Evolutionary conservation across 2,329 filamentous ascomycete genomes (phyloP).

Genomic region (Fusarium sp.): DNA sequence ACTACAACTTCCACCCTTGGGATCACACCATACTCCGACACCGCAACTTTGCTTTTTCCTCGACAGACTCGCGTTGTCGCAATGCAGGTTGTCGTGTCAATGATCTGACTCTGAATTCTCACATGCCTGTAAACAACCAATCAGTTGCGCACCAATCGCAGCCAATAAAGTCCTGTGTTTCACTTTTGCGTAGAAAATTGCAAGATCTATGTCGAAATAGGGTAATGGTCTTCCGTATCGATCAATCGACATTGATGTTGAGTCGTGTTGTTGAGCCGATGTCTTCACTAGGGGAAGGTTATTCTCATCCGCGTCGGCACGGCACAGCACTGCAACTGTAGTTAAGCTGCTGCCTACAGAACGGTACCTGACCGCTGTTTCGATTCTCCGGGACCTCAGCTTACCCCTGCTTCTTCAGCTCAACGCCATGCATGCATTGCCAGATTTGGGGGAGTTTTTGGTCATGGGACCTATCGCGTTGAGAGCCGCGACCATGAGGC

Average conservation of each 20-base stretch:
- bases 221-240: background rate
- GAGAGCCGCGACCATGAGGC: slow-evolving; percentile 30
- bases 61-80: background rate
- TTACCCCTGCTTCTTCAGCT: slow-evolving; percentile 37
- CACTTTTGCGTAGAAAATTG: background rate
- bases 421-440: slow-evolving; percentile 9
- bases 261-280: background rate
- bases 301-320: slow-evolving; percentile 4
- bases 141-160: background rate
- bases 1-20: background rate
- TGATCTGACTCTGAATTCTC: slow-evolving; percentile 4
- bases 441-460: background rate
- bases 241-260: background rate
- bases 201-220: background rate
- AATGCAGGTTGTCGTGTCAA: background rate
- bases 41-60: slow-evolving; percentile 17
- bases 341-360: slow-evolving; percentile 28
- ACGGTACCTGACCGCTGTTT: slow-evolving; percentile 33
- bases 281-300: slow-evolving; percentile 1
- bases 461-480: slow-evolving; percentile 28
- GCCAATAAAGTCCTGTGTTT: background rate
- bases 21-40: background rate
- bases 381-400: slow-evolving; percentile 9
- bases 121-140: background rate
- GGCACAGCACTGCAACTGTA: background rate